A percentile compares a stretch with the other conserved stretches of the same genome.
Conservation (phyloP, 495 filamentous ascomycete genomes). For the Immersiella caudata region DNA sequence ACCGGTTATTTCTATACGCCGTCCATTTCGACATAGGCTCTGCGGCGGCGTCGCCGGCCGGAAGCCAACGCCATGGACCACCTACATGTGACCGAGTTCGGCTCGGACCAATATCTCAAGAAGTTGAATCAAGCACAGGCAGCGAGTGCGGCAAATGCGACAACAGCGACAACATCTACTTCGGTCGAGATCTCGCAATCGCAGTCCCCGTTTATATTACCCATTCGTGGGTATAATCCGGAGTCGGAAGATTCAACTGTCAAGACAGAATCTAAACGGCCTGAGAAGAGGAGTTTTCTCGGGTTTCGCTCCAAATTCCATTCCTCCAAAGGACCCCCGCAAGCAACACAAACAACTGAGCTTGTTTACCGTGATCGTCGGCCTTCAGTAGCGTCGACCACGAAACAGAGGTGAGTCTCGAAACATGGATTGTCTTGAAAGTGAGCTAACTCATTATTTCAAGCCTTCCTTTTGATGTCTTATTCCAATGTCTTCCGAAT, state of each 20-base stretch:
- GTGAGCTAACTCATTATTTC: conserved; percentile 19
- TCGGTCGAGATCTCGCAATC: conserved; percentile 7
- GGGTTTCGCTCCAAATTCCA: conserved; percentile 32
- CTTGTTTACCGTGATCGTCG: conserved; percentile 23
- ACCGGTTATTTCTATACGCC: conserved; percentile 19
- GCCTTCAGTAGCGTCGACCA: conserved; percentile 27
- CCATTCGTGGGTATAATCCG: conserved; percentile 40
- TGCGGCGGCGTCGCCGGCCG: conserved; percentile 22
- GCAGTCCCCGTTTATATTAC: conserved; percentile 46
- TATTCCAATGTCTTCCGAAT: conserved; percentile 55
- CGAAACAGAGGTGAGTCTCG: conserved; percentile 29
- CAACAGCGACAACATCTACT: conserved; percentile 23
- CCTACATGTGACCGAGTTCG: conserved; percentile 60
- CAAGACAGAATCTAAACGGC: conserved; percentile 41
- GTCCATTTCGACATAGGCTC: conserved; percentile 29
- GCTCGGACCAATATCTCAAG: conserved; percentile 56
- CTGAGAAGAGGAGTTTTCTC: conserved; percentile 39
- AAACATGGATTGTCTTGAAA: neutral
- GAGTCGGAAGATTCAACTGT: conserved; percentile 27
- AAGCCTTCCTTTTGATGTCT: conserved; percentile 49
- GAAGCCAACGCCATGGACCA: conserved; percentile 51
- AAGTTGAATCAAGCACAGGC: conserved; percentile 49
- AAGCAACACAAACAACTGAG: conserved; percentile 13
- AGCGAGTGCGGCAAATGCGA: conserved; percentile 34
- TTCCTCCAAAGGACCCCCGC: conserved; percentile 20